A percentile compares a stretch with the other conserved stretches of the same genome.
phyloP scores from a whole-genome alignment of 768 basidiomycete genomes.

The Leccinum disarticulatum region DNA sequence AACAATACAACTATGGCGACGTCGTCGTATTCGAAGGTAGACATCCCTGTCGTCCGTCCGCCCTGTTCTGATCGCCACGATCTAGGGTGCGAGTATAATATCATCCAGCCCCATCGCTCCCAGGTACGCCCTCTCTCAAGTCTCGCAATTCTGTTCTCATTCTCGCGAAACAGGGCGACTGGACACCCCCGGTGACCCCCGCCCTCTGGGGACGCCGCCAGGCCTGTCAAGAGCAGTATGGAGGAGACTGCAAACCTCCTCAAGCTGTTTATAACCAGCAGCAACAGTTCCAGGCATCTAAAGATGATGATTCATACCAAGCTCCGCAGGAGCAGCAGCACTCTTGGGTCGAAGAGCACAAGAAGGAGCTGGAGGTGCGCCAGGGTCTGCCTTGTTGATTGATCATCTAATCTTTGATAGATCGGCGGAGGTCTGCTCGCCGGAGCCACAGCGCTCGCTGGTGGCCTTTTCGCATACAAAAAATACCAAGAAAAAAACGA shows the following conservation, averaged over 20 bases:
- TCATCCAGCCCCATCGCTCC: conserved; percentile 69
- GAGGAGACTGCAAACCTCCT: conserved; percentile 18
- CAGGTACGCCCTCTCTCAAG: conserved; percentile 43
- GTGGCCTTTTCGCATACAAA: conserved; percentile 52
- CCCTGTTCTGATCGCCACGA: conserved; percentile 10
- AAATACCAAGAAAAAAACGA: conserved; percentile 56
- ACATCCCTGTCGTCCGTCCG: neutral
- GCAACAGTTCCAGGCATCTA: conserved; percentile 27
- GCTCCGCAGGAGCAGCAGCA: conserved; percentile 46
- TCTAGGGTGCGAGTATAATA: conserved; percentile 56
- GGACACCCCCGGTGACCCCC: conserved; percentile 62
- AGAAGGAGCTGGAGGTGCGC: conserved; percentile 56
- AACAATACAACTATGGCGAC: conserved; percentile 52
- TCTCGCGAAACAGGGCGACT: conserved; percentile 50
- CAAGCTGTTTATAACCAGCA: conserved; percentile 4
- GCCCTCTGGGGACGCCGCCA: conserved; percentile 65
- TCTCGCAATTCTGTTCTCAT: neutral
- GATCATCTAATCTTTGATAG: conserved; percentile 35
- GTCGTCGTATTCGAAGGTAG: conserved; percentile 59
- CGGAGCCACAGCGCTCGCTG: conserved; percentile 52
- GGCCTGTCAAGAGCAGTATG: conserved; percentile 28
- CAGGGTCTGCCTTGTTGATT: neutral
- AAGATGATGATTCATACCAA: conserved; percentile 24
- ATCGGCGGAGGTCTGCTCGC: conserved; percentile 63
- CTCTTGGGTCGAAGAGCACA: conserved; percentile 56